Evolutionary conservation across 73 alveolate species (phyloP).

Genomic region (Durusdinium trenchii): DNA sequence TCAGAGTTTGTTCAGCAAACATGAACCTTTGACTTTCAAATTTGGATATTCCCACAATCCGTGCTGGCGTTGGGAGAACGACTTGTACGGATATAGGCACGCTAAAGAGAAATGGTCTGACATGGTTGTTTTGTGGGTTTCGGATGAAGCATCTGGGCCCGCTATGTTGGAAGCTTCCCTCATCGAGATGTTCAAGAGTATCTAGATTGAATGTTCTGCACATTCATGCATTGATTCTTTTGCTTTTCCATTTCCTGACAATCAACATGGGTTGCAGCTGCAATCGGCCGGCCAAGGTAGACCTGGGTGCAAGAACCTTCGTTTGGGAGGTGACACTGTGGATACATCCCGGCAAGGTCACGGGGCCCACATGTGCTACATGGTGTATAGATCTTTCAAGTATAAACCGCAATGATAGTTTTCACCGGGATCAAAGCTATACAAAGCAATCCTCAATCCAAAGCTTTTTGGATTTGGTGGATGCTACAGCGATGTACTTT

Average conservation of each 20-base stretch:
- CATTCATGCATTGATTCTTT: background rate
- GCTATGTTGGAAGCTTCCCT: constrained; percentile 4
- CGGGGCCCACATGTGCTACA: background rate
- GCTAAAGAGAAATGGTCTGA: background rate
- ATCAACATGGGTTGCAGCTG: background rate
- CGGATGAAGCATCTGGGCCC: background rate
- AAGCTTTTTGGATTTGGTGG: no score
- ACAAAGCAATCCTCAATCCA: no score
- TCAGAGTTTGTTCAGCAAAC: background rate
- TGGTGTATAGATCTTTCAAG: constrained; percentile 16
- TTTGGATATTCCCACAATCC: background rate
- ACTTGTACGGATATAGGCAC: background rate
- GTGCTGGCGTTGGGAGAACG: background rate
- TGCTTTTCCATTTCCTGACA: background rate
- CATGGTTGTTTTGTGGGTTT: background rate
- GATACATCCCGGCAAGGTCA: background rate
- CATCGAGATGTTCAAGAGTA: background rate
- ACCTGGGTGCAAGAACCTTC: background rate
- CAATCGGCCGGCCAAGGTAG: background rate
- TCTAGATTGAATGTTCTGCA: background rate
- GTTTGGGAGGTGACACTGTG: background rate
- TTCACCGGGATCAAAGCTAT: no score
- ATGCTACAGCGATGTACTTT: no score
- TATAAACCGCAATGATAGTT: background rate
- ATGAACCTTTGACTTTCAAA: background rate